Evolutionary conservation across 1,284 basidiomycete species (phyloP).

Genomic region (Sanghuangporus weigelae): DNA sequence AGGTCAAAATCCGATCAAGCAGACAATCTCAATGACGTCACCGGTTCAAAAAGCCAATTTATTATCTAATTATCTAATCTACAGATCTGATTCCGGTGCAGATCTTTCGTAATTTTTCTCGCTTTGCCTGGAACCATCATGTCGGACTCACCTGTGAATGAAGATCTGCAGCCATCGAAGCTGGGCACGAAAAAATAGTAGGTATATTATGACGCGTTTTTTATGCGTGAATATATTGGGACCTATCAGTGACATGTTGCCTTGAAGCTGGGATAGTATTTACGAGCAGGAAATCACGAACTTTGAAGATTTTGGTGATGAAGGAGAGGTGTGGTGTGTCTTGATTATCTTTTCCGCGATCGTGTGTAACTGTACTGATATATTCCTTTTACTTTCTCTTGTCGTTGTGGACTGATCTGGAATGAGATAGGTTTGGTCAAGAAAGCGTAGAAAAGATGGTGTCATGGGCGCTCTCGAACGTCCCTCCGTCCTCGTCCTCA

Average conservation of each 20-base stretch:
- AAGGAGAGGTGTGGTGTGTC: constrained; percentile 81
- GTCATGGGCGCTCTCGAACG: constrained; percentile 51
- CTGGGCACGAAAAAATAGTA: constrained; percentile 64
- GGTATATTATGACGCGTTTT: constrained; percentile 21
- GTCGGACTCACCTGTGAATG: background rate
- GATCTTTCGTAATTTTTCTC: no score
- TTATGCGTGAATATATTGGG: constrained; percentile 8
- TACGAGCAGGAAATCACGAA: constrained; percentile 70
- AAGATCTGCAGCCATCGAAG: constrained; percentile 49
- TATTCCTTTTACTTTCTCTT: background rate
- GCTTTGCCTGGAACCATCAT: no score
- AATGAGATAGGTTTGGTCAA: constrained; percentile 72
- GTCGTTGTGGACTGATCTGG: background rate
- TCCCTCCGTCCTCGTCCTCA: constrained; percentile 33
- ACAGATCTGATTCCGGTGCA: no score
- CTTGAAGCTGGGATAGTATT: constrained; percentile 64
- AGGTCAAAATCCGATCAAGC: no score
- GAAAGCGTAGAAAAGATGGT: constrained; percentile 82
- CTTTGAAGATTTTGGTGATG: constrained; percentile 80
- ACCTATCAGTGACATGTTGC: background rate
- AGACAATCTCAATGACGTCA: no score
- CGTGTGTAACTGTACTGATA: background rate
- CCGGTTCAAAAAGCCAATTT: no score
- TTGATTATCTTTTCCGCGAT: background rate
- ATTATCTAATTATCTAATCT: no score